Evolutionary conservation across 1,139 yeast genomes (phyloP).

Genomic region (Insectozyma bohioensis): DNA sequence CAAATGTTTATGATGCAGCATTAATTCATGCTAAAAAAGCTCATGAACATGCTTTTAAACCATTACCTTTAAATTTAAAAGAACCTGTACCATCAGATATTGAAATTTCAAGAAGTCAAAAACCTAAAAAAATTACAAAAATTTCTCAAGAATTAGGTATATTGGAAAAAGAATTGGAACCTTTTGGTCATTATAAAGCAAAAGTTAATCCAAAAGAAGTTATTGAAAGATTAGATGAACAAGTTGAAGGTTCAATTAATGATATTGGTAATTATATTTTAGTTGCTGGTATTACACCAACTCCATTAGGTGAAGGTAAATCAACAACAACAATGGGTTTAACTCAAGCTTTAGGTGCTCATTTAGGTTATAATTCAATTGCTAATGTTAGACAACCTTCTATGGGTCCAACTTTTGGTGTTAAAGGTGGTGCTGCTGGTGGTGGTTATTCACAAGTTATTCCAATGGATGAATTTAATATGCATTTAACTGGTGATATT

Average conservation of each 20-base stretch:
- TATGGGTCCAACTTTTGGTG: slow-evolving; percentile 99
- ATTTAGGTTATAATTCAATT: slow-evolving; percentile 78
- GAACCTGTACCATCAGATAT: slow-evolving; percentile 76
- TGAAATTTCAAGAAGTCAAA: slow-evolving; percentile 70
- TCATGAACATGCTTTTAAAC: slow-evolving; percentile 44
- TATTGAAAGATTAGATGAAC: slow-evolving; percentile 55
- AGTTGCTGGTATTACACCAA: slow-evolving; percentile 97
- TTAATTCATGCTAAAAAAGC: slow-evolving; percentile 50
- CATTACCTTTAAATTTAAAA: slow-evolving; percentile 49
- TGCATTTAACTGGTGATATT: slow-evolving; percentile 97
- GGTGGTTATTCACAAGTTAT: slow-evolving; percentile 98
- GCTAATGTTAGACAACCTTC: slow-evolving; percentile 98
- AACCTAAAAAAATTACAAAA: slow-evolving; percentile 62
- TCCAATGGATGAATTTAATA: slow-evolving; percentile 98
- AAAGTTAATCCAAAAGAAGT: slow-evolving; percentile 61
- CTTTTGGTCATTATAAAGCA: slow-evolving; percentile 73
- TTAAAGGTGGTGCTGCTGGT: slow-evolving; percentile 99
- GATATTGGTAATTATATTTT: slow-evolving; percentile 79
- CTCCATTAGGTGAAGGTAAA: slow-evolving; percentile 98
- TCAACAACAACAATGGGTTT: slow-evolving; percentile 96
- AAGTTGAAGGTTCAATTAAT: slow-evolving; percentile 45
- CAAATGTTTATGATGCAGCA: slow-evolving; percentile 69
- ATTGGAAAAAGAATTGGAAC: slow-evolving; percentile 62
- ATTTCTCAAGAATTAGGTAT: slow-evolving; percentile 69
- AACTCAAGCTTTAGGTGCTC: slow-evolving; percentile 95